Conservation (phyloP, 257 asterid species). For the Osmanthus fragrans region DNA sequence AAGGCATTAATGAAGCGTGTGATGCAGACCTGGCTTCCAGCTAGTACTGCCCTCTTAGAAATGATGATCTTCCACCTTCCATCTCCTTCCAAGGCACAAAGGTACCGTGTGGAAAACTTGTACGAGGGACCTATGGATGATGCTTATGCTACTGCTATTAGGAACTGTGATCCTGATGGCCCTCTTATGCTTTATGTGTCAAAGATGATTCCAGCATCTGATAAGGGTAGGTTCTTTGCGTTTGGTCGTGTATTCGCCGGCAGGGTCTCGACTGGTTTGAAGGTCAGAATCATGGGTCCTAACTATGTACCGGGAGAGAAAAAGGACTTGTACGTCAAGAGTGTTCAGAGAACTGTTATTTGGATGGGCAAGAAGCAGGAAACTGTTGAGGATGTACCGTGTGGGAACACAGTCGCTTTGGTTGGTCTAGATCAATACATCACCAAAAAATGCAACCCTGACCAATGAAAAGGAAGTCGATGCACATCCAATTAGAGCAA, state of each 20-base stretch:
- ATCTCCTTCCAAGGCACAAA: slow-evolving; percentile 50
- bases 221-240: slow-evolving; percentile 52
- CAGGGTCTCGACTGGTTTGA: slow-evolving; percentile 51
- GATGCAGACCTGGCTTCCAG: slow-evolving; percentile 61
- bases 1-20: slow-evolving; percentile 61
- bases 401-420: slow-evolving; percentile 58
- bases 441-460: slow-evolving; percentile 48
- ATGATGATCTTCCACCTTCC: slow-evolving; percentile 67
- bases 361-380: slow-evolving; percentile 62
- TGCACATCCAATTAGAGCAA: slow-evolving; percentile 50
- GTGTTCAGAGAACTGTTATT: slow-evolving; percentile 53
- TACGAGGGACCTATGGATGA: slow-evolving; percentile 54
- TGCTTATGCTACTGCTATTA: slow-evolving; percentile 40
- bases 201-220: slow-evolving; percentile 55
- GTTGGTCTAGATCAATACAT: slow-evolving; percentile 58
- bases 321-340: slow-evolving; percentile 45
- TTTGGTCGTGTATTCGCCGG: slow-evolving; percentile 51
- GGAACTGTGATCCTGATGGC: slow-evolving; percentile 53
- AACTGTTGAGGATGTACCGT: slow-evolving; percentile 61
- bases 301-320: slow-evolving; percentile 52
- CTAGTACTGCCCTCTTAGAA: slow-evolving; percentile 48
- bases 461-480: slow-evolving; percentile 50
- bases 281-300: slow-evolving; percentile 58
- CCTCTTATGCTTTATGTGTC: slow-evolving; percentile 52
- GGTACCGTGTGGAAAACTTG: slow-evolving; percentile 53